Conservation (phyloP, 495 filamentous ascomycete genomes). For the Xylaria palmicola region DNA sequence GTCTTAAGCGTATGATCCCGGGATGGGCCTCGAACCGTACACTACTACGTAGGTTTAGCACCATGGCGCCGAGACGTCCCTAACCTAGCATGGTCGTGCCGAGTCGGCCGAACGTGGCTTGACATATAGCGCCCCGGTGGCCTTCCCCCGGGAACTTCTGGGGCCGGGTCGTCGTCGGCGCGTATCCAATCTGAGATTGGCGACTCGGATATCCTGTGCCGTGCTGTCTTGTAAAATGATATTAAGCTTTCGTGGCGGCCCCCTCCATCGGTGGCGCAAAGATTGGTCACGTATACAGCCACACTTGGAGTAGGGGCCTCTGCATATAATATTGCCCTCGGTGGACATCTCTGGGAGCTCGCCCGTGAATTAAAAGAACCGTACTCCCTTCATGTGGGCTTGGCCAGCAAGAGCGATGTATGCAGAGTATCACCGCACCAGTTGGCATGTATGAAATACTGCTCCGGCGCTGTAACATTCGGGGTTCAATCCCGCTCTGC, state of each 20-base stretch:
- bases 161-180: background rate
- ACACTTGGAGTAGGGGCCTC: background rate
- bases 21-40: background rate
- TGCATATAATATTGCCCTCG: conserved; percentile 5
- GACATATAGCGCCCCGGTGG: background rate
- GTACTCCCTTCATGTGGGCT: background rate
- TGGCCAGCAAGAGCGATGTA: background rate
- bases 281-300: background rate
- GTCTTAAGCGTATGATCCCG: background rate
- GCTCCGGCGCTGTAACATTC: background rate
- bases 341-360: background rate
- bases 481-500: background rate
- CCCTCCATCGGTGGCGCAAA: background rate
- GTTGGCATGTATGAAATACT: background rate
- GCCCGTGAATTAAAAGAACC: background rate
- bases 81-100: background rate
- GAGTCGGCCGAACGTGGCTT: background rate
- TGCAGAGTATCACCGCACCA: background rate
- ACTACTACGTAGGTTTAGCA: too few relatives aligned
- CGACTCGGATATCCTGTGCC: conserved; percentile 7
- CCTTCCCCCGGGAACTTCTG: background rate
- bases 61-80: background rate
- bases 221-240: conserved; percentile 10
- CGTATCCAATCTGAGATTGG: background rate
- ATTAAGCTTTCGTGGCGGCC: background rate